Conservation (phyloP, 2,329 filamentous ascomycete genomes). For the Acrocalymma vagum region DNA sequence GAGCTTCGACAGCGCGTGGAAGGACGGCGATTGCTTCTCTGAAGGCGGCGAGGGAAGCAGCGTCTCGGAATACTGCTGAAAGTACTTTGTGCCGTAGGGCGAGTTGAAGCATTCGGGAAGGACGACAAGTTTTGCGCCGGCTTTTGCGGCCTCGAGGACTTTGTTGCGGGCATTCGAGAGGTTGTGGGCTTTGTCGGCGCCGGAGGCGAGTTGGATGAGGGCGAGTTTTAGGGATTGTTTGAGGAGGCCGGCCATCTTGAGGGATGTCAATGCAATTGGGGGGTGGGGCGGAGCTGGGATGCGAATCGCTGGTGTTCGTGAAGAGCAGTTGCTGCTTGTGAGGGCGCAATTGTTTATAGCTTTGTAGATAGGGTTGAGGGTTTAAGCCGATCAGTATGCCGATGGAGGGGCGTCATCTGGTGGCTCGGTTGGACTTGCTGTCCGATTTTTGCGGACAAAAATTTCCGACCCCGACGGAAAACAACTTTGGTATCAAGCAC, state of each 20-base stretch:
- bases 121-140: constrained; percentile 85
- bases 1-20: constrained; percentile 81
- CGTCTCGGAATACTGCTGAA: constrained; percentile 89
- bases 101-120: constrained; percentile 99
- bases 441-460: constrained; percentile 8
- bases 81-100: constrained; percentile 91
- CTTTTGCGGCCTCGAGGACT: constrained; percentile 79
- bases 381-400: constrained; percentile 9
- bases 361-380: constrained; percentile 13
- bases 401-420: constrained; percentile 12
- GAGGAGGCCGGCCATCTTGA: constrained; percentile 37
- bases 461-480: no score
- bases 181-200: constrained; percentile 82
- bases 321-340: not conserved
- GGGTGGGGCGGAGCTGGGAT: constrained; percentile 3
- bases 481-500: no score
- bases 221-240: constrained; percentile 50
- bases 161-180: constrained; percentile 81
- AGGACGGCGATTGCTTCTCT: constrained; percentile 77
- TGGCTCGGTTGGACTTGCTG: constrained; percentile 4
- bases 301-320: constrained; percentile 4
- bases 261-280: not conserved
- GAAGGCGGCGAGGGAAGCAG: constrained; percentile 81
- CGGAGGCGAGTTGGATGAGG: constrained; percentile 58
- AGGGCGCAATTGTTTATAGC: not conserved